Base-by-base conservation (phyloP, 2,329 filamentous ascomycete species). In the Trichothecium roseum region DNA sequence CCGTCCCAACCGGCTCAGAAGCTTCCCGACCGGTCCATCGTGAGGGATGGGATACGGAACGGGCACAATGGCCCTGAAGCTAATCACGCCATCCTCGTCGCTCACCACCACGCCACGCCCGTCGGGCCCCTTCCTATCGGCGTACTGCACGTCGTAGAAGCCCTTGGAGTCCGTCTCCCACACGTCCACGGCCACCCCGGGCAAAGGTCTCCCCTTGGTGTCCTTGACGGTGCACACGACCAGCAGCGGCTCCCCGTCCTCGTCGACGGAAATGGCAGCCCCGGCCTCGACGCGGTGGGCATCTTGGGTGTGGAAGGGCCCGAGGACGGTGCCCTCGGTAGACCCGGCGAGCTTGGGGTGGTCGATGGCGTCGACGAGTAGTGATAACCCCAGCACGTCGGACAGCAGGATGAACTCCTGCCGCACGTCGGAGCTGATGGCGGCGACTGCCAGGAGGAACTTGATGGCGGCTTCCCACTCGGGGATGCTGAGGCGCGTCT, bases 1-100 rank as follows among this genome's bases (percentile, higher is more conserved):
- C 18, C 84, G 63, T 20, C 70, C 68, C 49, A 89, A 53, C 52
- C 62, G 55, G 53, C 64, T 62, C 49, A 89, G 58, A 47, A 89
- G 54, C 57, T 76, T 74, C 1, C 84, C 86, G 2, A 93, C 84
- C 0, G 86, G 85, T 9, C 83, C 84, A 56, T 93, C 84, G 50
- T 84, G 70, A 4, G 84, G 84, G 49, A 93, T 89, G 0, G 83
- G 80, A 57, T 93, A 94, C 38, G 80, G 78, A 39, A 93, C 85
- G 0, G 86, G 86, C 42, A 81, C 78, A 53, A 93, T 84, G 0
- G 80, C 84, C 50, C 77, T 79, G 64, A 91, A 93, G 78, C 81
- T 91, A 56, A 93, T 31, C 15, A 36, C 15, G 1, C 51, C 53
- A 2, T 51, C 32, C 4, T 38, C 42, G 18, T 53, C 51, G n/a